These are phyloP conservation scores for Enteropsectra breve DNA, from an alignment of 371 early-diverging fungal species.

Conservation along the genomic window DNA sequence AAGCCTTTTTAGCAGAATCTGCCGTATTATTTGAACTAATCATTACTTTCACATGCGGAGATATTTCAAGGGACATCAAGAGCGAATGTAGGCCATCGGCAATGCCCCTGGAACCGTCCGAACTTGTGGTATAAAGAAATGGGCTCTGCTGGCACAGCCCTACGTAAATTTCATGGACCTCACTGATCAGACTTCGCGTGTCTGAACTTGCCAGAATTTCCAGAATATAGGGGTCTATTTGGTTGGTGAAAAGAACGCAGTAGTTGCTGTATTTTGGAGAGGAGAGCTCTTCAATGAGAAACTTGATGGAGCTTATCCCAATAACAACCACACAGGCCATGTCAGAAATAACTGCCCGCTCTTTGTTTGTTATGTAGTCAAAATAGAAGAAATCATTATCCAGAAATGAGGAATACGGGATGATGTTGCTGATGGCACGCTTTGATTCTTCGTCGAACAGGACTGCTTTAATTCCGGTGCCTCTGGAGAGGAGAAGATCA, in stretches of 20 bases:
- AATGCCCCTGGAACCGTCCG: conserved; percentile 2
- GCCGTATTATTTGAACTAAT: neutral
- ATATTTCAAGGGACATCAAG: conserved; percentile 40
- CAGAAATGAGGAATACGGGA: conserved; percentile 52
- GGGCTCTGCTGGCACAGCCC: conserved; percentile 27
- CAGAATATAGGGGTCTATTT: conserved; percentile 43
- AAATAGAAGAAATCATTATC: conserved; percentile 58
- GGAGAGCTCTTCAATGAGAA: conserved; percentile 50
- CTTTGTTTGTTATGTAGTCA: conserved; percentile 50
- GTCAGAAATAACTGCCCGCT: conserved; percentile 37
- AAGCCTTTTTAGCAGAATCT: neutral
- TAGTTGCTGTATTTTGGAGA: conserved; percentile 55
- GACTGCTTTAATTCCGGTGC: conserved; percentile 51
- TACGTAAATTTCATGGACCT: conserved; percentile 58
- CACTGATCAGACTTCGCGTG: conserved; percentile 47
- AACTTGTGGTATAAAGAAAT: neutral
- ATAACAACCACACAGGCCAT: conserved; percentile 54
- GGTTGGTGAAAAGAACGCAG: conserved; percentile 53
- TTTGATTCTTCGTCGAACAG: conserved; percentile 57
- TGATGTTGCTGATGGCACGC: conserved; percentile 47
- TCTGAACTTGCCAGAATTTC: conserved; percentile 54
- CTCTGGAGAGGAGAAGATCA: conserved; percentile 37
- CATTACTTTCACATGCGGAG: conserved; percentile 39
- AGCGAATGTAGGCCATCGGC: conserved; percentile 37
- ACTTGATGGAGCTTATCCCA: conserved; percentile 29